Conservation (phyloP, 2,329 filamentous ascomycete genomes). For the Fonsecaea monophora region DNA sequence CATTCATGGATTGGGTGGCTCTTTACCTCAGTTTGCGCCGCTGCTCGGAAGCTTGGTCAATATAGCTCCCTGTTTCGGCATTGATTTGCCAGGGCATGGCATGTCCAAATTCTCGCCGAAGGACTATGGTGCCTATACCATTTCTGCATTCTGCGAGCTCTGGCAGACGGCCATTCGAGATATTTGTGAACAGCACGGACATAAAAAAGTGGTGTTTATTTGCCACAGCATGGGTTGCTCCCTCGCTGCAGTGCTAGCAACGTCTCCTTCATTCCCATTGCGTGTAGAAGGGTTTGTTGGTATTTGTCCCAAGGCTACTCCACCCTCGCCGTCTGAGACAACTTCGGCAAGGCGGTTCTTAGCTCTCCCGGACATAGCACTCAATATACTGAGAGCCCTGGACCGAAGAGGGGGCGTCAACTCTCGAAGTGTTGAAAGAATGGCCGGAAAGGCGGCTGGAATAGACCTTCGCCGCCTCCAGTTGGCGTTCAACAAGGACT, state of each 20-base stretch:
- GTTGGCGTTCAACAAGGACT: constrained; percentile 73
- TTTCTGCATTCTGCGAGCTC: constrained; percentile 75
- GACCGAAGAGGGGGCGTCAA: constrained; percentile 79
- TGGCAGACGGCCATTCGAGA: constrained; percentile 73
- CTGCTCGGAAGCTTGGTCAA: constrained; percentile 82
- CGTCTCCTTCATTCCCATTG: constrained; percentile 61
- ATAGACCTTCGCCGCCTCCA: constrained; percentile 52
- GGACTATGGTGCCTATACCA: constrained; percentile 78
- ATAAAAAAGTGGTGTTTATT: constrained; percentile 38
- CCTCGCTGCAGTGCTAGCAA: constrained; percentile 74
- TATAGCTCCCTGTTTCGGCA: constrained; percentile 80
- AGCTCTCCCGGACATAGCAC: constrained; percentile 69
- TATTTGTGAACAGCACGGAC: constrained; percentile 31
- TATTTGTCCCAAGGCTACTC: constrained; percentile 77
- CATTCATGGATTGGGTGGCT: constrained; percentile 92
- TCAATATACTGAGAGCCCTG: constrained; percentile 77
- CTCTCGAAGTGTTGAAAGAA: constrained; percentile 79
- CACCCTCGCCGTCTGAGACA: constrained; percentile 63
- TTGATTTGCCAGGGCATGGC: constrained; percentile 91
- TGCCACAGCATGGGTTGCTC: constrained; percentile 87
- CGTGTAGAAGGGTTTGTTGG: constrained; percentile 78
- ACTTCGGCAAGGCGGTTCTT: constrained; percentile 64
- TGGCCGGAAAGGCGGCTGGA: constrained; percentile 59
- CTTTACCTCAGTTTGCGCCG: constrained; percentile 83
- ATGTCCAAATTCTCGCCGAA: constrained; percentile 75